Percentiles rank a stretch among this genome's conserved stretches.
phyloP scores from a whole-genome alignment of 2,329 filamentous ascomycete genomes.

The Ophiocordyceps australis region DNA sequence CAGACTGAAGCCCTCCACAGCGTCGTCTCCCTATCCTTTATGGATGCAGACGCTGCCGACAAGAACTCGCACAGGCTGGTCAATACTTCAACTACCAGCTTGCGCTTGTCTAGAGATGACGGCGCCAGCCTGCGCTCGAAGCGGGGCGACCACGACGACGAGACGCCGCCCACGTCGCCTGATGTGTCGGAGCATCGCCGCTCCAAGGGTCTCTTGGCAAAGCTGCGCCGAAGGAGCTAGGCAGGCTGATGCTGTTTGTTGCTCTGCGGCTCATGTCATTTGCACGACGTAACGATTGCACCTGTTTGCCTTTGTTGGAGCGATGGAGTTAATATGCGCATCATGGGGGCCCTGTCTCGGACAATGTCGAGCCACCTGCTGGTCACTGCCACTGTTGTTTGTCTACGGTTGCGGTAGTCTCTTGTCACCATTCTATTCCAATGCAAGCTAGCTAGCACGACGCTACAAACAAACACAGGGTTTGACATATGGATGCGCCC shows the following conservation, averaged over 20 bases:
- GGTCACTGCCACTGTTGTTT: too few species aligned
- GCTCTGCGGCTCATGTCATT: too few species aligned
- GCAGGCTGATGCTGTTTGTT: too few species aligned
- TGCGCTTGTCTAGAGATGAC: conserved; percentile 17
- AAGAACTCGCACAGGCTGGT: conserved; percentile 6
- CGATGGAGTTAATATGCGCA: conserved; percentile 9
- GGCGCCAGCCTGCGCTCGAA: conserved; percentile 16
- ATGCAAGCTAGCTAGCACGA: too few species aligned
- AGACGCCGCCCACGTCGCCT: conserved; percentile 17
- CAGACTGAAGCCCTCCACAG: conserved; percentile 14
- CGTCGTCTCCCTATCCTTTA: conserved; percentile 13
- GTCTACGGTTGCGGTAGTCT: too few species aligned
- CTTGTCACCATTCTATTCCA: too few species aligned
- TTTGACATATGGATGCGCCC: too few species aligned
- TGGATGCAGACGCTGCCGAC: conserved; percentile 7
- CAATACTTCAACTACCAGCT: conserved; percentile 10
- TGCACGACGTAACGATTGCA: conserved; percentile 5
- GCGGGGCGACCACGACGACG: conserved; percentile 9
- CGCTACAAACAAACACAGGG: too few species aligned
- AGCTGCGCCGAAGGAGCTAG: conserved; percentile 3
- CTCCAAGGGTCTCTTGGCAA: conserved; percentile 7
- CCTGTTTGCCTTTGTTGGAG: conserved; percentile 4
- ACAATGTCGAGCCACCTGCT: too few species aligned
- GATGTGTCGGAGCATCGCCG: conserved; percentile 11
- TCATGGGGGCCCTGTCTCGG: too few species aligned